Evolutionary conservation across 2,329 filamentous ascomycete species (phyloP).

Genomic region (Aspergillus novoparasiticus): DNA sequence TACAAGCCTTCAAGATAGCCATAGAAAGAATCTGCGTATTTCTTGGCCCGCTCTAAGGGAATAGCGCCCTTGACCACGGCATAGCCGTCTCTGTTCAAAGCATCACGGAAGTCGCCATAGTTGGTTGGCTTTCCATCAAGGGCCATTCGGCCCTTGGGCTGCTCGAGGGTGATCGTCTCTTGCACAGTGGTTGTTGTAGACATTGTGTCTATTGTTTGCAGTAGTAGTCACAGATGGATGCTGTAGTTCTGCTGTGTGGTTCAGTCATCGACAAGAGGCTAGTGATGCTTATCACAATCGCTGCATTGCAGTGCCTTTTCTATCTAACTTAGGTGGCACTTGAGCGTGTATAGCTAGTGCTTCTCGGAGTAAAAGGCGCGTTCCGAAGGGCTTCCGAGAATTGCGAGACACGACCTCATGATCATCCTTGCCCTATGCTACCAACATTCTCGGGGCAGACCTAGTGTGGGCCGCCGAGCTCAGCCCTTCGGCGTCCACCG

Average conservation of each 20-base stretch:
- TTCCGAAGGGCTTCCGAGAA: not conserved
- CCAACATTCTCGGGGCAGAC: not conserved
- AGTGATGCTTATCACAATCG: not conserved
- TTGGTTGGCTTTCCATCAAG: slow-evolving; percentile 21
- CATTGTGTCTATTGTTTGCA: slow-evolving; percentile 11
- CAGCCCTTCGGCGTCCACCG: not conserved
- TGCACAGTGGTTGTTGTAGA: slow-evolving; percentile 18
- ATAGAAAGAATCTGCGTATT: slow-evolving; percentile 29
- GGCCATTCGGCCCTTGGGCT: slow-evolving; percentile 20
- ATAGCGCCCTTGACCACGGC: slow-evolving; percentile 52
- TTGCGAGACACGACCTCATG: not conserved
- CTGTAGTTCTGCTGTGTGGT: not conserved
- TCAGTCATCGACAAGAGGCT: not conserved
- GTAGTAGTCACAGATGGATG: not conserved
- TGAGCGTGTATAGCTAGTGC: not conserved
- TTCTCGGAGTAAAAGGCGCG: not conserved
- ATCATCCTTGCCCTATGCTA: not conserved
- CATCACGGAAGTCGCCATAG: slow-evolving; percentile 28
- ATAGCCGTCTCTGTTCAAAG: slow-evolving; percentile 44
- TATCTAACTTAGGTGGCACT: not conserved
- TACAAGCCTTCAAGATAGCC: slow-evolving; percentile 29
- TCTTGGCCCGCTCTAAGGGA: slow-evolving; percentile 41
- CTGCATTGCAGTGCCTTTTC: not conserved
- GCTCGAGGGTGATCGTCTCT: not conserved
- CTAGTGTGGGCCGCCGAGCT: not conserved